A percentile compares a stretch with the other conserved stretches of the same genome.
Evolutionary conservation across 495 filamentous ascomycete species (phyloP).

Genomic region (Cercophora scortea): DNA sequence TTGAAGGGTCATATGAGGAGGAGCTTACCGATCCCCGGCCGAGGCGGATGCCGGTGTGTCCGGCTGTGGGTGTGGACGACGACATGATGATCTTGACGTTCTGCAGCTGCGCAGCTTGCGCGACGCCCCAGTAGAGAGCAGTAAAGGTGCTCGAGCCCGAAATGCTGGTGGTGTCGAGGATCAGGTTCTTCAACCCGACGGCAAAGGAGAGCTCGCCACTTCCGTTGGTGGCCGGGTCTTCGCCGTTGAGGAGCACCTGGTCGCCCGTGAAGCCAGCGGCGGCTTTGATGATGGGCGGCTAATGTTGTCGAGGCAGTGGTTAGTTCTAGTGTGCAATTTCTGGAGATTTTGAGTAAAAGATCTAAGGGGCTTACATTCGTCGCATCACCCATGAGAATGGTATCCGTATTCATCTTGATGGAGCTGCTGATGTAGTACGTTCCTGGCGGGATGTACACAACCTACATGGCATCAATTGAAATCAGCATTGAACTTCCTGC

Average conservation of each 20-base stretch:
- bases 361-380: constrained; percentile 38
- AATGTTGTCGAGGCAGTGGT: background rate
- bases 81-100: constrained; percentile 64
- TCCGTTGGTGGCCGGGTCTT: constrained; percentile 25
- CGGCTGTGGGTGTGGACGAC: constrained; percentile 29
- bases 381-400: constrained; percentile 59
- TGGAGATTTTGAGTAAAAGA: background rate
- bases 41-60: constrained; percentile 58
- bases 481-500: background rate
- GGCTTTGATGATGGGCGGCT: constrained; percentile 53
- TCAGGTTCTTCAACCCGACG: constrained; percentile 58
- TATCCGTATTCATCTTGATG: constrained; percentile 49
- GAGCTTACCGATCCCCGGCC: constrained; percentile 37
- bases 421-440: constrained; percentile 52
- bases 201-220: constrained; percentile 43
- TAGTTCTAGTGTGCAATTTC: background rate
- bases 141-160: constrained; percentile 34
- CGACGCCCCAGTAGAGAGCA: constrained; percentile 66
- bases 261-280: constrained; percentile 34
- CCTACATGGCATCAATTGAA: constrained; percentile 12
- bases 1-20: no score
- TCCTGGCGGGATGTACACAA: constrained; percentile 59
- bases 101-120: constrained; percentile 57
- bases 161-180: constrained; percentile 58
- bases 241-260: constrained; percentile 33